phyloP scores from a whole-genome alignment of 192 early-diverging fungal genomes.

The Coemansia sp. region DNA sequence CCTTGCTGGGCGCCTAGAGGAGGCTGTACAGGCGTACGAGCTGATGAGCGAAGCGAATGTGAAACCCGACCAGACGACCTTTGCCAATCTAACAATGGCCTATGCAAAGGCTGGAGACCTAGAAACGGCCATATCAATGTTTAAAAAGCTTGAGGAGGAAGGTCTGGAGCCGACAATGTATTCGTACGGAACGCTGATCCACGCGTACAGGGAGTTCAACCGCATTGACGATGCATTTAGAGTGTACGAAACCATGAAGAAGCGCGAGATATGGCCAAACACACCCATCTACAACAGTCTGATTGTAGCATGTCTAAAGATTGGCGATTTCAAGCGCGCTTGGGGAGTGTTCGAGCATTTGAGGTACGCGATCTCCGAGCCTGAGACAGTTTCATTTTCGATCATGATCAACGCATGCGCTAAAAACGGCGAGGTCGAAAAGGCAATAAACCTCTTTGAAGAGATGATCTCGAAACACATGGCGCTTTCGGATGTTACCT shows the following conservation, averaged over 20 bases:
- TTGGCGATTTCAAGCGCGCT: conserved; percentile 70
- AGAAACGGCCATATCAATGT: conserved; percentile 61
- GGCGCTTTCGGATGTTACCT: conserved; percentile 79
- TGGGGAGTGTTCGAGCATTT: conserved; percentile 92
- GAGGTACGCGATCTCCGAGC: conserved; percentile 71
- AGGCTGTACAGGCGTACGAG: conserved; percentile 66
- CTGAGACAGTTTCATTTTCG: conserved; percentile 77
- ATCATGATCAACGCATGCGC: conserved; percentile 94
- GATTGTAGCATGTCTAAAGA: conserved; percentile 78
- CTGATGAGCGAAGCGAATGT: conserved; percentile 63
- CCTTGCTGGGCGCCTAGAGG: conserved; percentile 57
- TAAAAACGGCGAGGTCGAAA: conserved; percentile 79
- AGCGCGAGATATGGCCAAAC: conserved; percentile 54
- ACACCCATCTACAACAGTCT: conserved; percentile 75
- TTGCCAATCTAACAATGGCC: conserved; percentile 77
- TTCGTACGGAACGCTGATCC: conserved; percentile 71
- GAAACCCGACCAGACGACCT: conserved; percentile 66
- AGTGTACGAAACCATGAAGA: conserved; percentile 80
- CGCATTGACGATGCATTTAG: conserved; percentile 71
- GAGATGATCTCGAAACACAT: conserved; percentile 77
- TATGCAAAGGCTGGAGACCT: conserved; percentile 70
- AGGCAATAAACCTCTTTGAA: conserved; percentile 86
- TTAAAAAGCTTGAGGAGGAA: conserved; percentile 61
- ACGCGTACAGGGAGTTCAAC: conserved; percentile 60
- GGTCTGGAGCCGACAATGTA: conserved; percentile 62